Base-by-base conservation (phyloP, 352 stramenopile genomes). In the Pythium monospermum region DNA sequence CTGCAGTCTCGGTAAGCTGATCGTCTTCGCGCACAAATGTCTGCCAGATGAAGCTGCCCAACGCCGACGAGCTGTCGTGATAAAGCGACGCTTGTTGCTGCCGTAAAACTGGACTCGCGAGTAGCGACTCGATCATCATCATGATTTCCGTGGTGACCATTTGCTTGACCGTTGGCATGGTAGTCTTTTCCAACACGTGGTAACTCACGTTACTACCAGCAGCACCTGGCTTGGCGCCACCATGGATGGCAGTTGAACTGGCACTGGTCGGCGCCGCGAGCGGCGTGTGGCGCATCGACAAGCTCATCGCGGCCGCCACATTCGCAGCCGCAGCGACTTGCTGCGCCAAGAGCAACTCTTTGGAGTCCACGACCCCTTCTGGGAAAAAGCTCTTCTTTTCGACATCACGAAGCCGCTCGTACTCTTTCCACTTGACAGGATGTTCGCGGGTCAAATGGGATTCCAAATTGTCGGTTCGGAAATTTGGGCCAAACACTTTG, bases 401-500 rank as follows among this genome's bases (percentile, higher is more conserved):
- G 22, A 22, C 32, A 33, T 81, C 70, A 6, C 66, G 66, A 40
- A 81, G 55, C 0, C 62, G 64, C 40, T 81, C 70, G 68, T 75
- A 81, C 48, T 77, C 70, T 27, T 66, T 68, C 70, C 70, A 81
- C 43, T 65, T 69, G 52, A 49, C 31, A 10, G 70, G 68, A 35
- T 81, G 70, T 49, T 81, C 70, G 49, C 70, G 59, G 47, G 68
- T 71, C 26, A 81, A 43, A 43, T 81, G 70, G 21, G 68, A 77
- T 57, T 81, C 70, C 38, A 81, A 51, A 44, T 81, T 81, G 59
- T 81, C 70, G 15, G 70, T 81, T 35, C 70, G 70, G 55, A 81
- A 81, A 47, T 81, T 81, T 1, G 70, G 70, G 0, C 70, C 70
- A 54, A 81, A 81, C 16, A 81, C 55, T 42, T 81, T 81, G 56